Percentiles rank a stretch among this genome's conserved stretches.
Evolutionary conservation across 2,329 filamentous ascomycete genomes (phyloP).

Genomic region (Ilyonectria destructans): DNA sequence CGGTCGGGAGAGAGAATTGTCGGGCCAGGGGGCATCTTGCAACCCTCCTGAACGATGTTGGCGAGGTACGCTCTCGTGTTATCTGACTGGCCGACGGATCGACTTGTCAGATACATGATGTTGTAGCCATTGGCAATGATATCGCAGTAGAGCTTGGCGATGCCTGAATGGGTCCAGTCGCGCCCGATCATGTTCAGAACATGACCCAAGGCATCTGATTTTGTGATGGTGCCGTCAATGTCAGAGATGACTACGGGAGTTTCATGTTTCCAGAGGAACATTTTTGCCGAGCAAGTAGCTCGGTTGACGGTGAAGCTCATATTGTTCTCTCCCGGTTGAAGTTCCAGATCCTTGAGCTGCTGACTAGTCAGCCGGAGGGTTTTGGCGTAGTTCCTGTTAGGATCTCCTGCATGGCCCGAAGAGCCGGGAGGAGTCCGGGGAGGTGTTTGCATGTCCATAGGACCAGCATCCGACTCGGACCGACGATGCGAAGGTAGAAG

Average conservation of each 20-base stretch:
- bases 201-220: conserved; percentile 94
- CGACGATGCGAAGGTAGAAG: conserved; percentile 69
- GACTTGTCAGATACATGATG: conserved; percentile 96
- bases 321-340: conserved; percentile 89
- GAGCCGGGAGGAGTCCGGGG: conserved; percentile 79
- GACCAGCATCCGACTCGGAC: conserved; percentile 77
- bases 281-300: conserved; percentile 90
- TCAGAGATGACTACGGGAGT: conserved; percentile 97
- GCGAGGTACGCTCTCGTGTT: conserved; percentile 91
- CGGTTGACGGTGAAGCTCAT: conserved; percentile 98
- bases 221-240: conserved; percentile 98
- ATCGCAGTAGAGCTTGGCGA: conserved; percentile 97
- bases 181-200: conserved; percentile 97
- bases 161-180: conserved; percentile 97
- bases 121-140: conserved; percentile 98
- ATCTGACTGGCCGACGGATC: conserved; percentile 94
- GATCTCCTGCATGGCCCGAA: conserved; percentile 75
- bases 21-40: conserved; percentile 88
- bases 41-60: conserved; percentile 90
- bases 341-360: conserved; percentile 87
- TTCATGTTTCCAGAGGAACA: conserved; percentile 95
- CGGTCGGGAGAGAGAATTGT: conserved; percentile 96
- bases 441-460: conserved; percentile 72
- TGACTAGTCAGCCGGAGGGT: conserved; percentile 95
- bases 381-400: conserved; percentile 93